Evolutionary conservation across 345 rosid species (phyloP).

Genomic region (Carallia pectinifolia): DNA sequence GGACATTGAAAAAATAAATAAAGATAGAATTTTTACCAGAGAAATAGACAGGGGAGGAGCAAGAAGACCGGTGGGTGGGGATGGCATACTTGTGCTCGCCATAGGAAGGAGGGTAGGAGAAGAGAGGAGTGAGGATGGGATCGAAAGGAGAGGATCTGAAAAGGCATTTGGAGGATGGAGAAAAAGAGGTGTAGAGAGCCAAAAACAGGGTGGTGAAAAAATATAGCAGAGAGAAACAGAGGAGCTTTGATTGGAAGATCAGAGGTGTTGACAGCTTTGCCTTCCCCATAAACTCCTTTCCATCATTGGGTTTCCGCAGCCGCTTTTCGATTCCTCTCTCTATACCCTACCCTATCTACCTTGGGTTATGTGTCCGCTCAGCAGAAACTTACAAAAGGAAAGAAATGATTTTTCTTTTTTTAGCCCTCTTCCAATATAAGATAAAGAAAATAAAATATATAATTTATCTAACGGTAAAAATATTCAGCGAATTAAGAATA

Average conservation of each 20-base stretch:
- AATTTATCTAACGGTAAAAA: too few relatives aligned
- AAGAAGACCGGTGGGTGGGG: slow-evolving; percentile 60
- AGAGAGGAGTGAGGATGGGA: slow-evolving; percentile 62
- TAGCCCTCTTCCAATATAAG: too few relatives aligned
- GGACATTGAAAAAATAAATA: not conserved
- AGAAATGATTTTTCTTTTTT: not conserved
- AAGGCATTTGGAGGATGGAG: slow-evolving; percentile 56
- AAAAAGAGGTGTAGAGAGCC: slow-evolving; percentile 45
- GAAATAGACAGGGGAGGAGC: slow-evolving; percentile 69
- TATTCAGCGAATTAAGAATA: too few relatives aligned
- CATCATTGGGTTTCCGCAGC: slow-evolving; percentile 11
- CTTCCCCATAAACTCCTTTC: slow-evolving; percentile 15
- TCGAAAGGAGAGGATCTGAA: slow-evolving; percentile 71
- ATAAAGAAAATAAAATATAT: too few relatives aligned
- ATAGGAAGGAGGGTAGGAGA: slow-evolving; percentile 72
- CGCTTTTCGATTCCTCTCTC: too few relatives aligned
- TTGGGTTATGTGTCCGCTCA: not conserved
- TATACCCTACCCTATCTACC: not conserved
- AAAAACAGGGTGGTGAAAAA: slow-evolving; percentile 55
- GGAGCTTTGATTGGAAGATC: slow-evolving; percentile 65
- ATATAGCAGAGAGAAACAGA: slow-evolving; percentile 77
- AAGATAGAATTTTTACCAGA: slow-evolving; percentile 36
- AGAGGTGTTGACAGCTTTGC: slow-evolving; percentile 35
- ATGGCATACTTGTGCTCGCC: slow-evolving; percentile 85
- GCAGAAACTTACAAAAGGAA: too few relatives aligned